Percentiles rank a stretch among this genome's conserved stretches.
Evolutionary conservation across 441 rosid species (phyloP).

Genomic region (Aquilaria agallochum): DNA sequence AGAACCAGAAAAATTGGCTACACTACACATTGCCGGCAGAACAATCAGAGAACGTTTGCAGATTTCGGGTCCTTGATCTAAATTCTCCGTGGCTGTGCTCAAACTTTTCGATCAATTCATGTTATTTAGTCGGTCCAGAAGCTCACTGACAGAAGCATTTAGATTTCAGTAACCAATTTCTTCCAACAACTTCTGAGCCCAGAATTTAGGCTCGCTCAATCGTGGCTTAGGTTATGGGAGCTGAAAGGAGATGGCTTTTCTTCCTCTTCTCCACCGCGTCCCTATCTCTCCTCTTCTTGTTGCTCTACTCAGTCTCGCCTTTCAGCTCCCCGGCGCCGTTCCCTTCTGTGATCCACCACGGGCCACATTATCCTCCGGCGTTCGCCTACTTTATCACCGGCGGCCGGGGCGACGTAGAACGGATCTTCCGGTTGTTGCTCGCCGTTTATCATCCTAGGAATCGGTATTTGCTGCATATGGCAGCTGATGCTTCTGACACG

Average conservation of each 20-base stretch:
- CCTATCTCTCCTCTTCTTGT: conserved; percentile 59
- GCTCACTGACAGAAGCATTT: background rate
- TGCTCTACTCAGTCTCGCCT: conserved; percentile 72
- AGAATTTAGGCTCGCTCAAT: background rate
- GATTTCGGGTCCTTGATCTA: too few species aligned
- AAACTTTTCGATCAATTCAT: too few species aligned
- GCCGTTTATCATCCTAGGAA: conserved; percentile 96
- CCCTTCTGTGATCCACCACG: conserved; percentile 73
- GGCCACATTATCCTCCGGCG: conserved; percentile 80
- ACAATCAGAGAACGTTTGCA: too few species aligned
- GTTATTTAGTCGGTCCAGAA: background rate
- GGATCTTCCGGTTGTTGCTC: conserved; percentile 71
- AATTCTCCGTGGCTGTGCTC: too few species aligned
- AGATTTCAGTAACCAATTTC: conserved; percentile 8
- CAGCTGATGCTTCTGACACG: conserved; percentile 73
- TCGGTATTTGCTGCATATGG: conserved; percentile 77
- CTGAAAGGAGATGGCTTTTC: conserved; percentile 89
- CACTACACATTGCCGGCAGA: too few species aligned
- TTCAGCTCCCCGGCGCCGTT: conserved; percentile 61
- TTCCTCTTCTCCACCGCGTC: conserved; percentile 80
- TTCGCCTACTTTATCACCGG: conserved; percentile 92
- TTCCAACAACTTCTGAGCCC: background rate
- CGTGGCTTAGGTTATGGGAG: conserved; percentile 50
- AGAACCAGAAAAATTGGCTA: too few species aligned
- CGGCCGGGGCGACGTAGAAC: conserved; percentile 61